Percentiles rank a stretch among this genome's conserved stretches.
phyloP scores from a whole-genome alignment of 2,329 filamentous ascomycete genomes.

The Sclerotinia glacialis region DNA sequence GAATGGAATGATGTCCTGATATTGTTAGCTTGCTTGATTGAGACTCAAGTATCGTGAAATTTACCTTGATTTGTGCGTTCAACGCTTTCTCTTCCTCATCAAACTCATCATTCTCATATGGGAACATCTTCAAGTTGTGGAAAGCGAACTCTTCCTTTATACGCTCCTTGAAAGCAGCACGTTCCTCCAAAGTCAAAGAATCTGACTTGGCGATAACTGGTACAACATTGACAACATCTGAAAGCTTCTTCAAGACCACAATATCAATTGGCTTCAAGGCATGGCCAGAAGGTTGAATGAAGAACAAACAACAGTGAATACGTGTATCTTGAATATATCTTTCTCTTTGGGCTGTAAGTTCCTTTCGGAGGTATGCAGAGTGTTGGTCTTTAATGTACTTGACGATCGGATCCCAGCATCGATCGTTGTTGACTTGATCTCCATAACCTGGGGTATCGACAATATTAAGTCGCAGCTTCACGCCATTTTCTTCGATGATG shows the following conservation, averaged over 20 bases:
- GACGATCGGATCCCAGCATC: constrained; percentile 99
- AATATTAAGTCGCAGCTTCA: constrained; percentile 95
- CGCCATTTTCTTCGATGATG: constrained; percentile 99
- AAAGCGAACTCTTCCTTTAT: constrained; percentile 99
- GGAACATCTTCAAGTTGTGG: constrained; percentile 99
- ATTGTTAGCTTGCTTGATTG: constrained; percentile 39
- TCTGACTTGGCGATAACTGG: constrained; percentile 99
- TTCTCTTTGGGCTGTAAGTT: constrained; percentile 97
- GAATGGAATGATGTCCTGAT: constrained; percentile 87
- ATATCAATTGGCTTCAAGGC: constrained; percentile 99
- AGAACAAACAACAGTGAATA: constrained; percentile 99
- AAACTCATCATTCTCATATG: constrained; percentile 98
- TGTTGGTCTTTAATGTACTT: constrained; percentile 99
- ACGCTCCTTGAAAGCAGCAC: constrained; percentile 93
- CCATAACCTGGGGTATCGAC: constrained; percentile 98
- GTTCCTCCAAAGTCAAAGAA: constrained; percentile 92
- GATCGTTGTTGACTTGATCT: constrained; percentile 98
- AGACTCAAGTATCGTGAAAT: constrained; percentile 4
- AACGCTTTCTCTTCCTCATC: constrained; percentile 92
- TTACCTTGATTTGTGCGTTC: constrained; percentile 95
- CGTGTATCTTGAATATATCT: constrained; percentile 99
- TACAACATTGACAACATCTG: constrained; percentile 98
- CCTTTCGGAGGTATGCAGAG: constrained; percentile 97
- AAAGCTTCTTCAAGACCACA: constrained; percentile 98
- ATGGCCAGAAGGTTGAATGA: constrained; percentile 98